Evolutionary conservation across 108 stramenopile species (phyloP).

Genomic region (Cyclotella sp.): DNA sequence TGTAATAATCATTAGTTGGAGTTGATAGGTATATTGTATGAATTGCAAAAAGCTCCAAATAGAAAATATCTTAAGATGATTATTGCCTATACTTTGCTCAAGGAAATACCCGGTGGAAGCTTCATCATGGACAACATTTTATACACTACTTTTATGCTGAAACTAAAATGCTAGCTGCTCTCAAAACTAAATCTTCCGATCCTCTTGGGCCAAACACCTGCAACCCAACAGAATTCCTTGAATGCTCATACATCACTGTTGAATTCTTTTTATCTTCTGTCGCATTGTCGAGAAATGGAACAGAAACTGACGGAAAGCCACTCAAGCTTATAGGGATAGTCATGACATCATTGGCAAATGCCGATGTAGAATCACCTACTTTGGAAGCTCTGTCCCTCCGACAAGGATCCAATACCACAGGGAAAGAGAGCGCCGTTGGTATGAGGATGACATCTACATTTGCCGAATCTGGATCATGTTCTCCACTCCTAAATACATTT

Average conservation of each 20-base stretch:
- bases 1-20: no score
- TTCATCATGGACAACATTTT: no score
- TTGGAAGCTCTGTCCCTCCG: slow-evolving; percentile 14
- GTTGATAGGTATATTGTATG: no score
- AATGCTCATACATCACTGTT: background rate
- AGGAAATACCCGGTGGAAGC: no score
- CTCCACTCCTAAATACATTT: slow-evolving; percentile 41
- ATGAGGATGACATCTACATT: slow-evolving; percentile 79
- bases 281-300: slow-evolving; percentile 52
- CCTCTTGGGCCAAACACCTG: slow-evolving; percentile 65
- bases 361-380: slow-evolving; percentile 63
- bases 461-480: slow-evolving; percentile 8
- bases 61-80: no score
- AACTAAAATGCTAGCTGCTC: slow-evolving; percentile 41
- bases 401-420: slow-evolving; percentile 49
- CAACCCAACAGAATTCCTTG: slow-evolving; percentile 30
- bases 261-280: background rate
- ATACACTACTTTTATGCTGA: background rate
- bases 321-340: slow-evolving; percentile 88
- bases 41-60: no score
- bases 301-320: slow-evolving; percentile 82
- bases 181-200: slow-evolving; percentile 54
- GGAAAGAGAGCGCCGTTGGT: slow-evolving; percentile 78
- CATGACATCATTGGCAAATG: slow-evolving; percentile 93
- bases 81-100: no score